Conservation (phyloP, 2,329 filamentous ascomycete species). For the Aspergillus sp. region DNA sequence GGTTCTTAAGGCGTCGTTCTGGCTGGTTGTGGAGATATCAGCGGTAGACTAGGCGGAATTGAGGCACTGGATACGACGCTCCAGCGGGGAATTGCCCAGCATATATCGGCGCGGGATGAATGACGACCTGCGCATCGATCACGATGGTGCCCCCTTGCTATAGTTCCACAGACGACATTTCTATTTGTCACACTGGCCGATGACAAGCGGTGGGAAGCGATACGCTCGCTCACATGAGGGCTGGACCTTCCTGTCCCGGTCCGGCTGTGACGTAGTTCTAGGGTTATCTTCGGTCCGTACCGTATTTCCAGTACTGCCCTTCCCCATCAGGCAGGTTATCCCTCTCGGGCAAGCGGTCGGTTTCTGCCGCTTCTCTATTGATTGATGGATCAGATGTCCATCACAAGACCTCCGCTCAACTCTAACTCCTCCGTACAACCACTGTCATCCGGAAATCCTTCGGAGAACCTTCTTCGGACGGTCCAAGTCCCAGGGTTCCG, state of each 20-base stretch:
- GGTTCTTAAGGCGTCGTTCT: not conserved
- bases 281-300: not conserved
- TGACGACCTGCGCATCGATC: not conserved
- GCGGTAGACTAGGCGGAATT: not conserved
- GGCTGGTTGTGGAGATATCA: not conserved
- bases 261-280: not conserved
- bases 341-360: no score
- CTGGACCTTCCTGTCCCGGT: not conserved
- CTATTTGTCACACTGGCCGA: slow-evolving; percentile 31
- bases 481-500: no score
- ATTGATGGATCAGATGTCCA: no score
- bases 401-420: no score
- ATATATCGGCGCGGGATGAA: not conserved
- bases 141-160: slow-evolving; percentile 9
- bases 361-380: no score
- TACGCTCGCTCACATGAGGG: slow-evolving; percentile 6
- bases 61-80: not conserved
- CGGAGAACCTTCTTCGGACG: no score
- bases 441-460: no score
- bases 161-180: slow-evolving; percentile 16
- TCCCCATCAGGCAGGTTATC: no score
- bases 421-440: no score
- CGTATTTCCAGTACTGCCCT: no score
- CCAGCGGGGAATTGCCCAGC: not conserved
- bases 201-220: slow-evolving; percentile 35